Conservation (phyloP, 805 yeast genomes). For the Candida wancherniae region DNA sequence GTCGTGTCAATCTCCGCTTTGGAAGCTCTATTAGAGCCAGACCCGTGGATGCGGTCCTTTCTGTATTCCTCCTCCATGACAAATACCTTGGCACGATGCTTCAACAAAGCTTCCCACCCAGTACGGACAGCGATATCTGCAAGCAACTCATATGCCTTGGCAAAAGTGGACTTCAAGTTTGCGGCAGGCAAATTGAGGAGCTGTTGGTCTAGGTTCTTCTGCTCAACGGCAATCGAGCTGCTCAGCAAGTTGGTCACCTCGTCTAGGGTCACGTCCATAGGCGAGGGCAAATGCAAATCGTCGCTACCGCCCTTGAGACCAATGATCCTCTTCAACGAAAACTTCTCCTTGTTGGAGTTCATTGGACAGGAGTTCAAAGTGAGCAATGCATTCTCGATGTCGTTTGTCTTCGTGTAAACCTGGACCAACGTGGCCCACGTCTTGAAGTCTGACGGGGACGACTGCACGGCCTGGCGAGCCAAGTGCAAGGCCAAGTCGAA, state of each 20-base stretch:
- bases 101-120: constrained; percentile 43
- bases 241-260: constrained; percentile 68
- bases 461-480: constrained; percentile 61
- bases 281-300: constrained; percentile 68
- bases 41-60: constrained; percentile 28
- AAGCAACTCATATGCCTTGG: constrained; percentile 42
- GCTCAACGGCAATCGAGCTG: constrained; percentile 60
- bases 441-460: constrained; percentile 69
- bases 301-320: constrained; percentile 45
- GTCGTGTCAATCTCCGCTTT: constrained; percentile 7
- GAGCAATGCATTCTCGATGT: constrained; percentile 66
- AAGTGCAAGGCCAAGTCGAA: constrained; percentile 54
- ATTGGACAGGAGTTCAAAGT: constrained; percentile 79
- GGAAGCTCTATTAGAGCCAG: constrained; percentile 9
- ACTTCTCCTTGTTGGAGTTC: constrained; percentile 69
- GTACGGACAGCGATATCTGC: constrained; percentile 42
- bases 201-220: constrained; percentile 57
- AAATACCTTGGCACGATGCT: constrained; percentile 43
- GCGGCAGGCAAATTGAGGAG: constrained; percentile 65
- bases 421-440: constrained; percentile 69
- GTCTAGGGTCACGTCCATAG: constrained; percentile 65
- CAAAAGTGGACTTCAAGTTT: constrained; percentile 49
- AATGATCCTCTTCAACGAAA: constrained; percentile 54
- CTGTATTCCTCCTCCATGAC: constrained; percentile 47
- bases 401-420: constrained; percentile 57